Conservation (phyloP, 352 stramenopile genomes). For the Globisporangium spinosum region DNA sequence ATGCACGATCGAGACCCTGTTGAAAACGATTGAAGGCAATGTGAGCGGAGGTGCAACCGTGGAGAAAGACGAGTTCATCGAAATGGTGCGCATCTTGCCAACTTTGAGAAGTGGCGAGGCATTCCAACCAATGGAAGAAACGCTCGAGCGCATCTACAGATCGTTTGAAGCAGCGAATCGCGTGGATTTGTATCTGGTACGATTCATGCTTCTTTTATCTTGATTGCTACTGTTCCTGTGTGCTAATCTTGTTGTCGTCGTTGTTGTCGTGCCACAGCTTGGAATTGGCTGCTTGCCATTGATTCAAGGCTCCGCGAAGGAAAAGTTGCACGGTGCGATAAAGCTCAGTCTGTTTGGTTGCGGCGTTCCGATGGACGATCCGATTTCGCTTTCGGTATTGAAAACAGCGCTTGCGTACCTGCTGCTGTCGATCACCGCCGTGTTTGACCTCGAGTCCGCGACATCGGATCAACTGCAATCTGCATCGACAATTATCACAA, state of each 20-base stretch:
- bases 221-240: not conserved
- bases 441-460: constrained; percentile 63
- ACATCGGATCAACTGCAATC: constrained; percentile 49
- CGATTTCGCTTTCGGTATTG: constrained; percentile 37
- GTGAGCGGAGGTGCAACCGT: constrained; percentile 20
- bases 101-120: constrained; percentile 50
- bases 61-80: constrained; percentile 55
- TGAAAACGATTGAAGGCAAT: constrained; percentile 34
- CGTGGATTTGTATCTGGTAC: constrained; percentile 53
- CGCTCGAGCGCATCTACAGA: constrained; percentile 58
- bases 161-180: constrained; percentile 60
- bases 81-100: constrained; percentile 51
- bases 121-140: constrained; percentile 64
- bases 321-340: constrained; percentile 58
- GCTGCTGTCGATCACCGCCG: constrained; percentile 46
- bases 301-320: constrained; percentile 41
- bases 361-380: constrained; percentile 25
- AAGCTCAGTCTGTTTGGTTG: constrained; percentile 49
- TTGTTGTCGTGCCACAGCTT: constrained; percentile 26
- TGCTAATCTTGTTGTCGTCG: not conserved
- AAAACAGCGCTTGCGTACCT: constrained; percentile 45
- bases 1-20: constrained; percentile 39
- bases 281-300: constrained; percentile 52
- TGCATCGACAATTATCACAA: constrained; percentile 49
- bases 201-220: not conserved